Percentiles rank a stretch among this genome's conserved stretches.
Conservation (phyloP, 139 green algal genomes). For the Picochlorum sp. region DNA sequence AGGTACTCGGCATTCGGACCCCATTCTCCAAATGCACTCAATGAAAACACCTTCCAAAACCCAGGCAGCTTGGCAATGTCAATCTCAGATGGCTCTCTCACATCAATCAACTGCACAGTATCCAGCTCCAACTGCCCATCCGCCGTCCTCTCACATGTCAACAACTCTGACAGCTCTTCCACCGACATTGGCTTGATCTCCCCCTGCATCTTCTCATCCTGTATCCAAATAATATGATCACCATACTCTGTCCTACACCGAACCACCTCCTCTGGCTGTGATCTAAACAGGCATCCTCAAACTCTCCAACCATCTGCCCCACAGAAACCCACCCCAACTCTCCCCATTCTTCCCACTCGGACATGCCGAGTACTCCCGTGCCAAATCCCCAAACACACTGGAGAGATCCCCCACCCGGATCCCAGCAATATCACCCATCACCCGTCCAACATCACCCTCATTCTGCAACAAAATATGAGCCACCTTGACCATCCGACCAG, state of each 20-base stretch:
- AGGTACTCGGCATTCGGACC: conserved; percentile 13
- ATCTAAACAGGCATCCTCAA: conserved; percentile 2
- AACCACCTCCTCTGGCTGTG: not conserved
- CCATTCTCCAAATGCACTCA: conserved; percentile 9
- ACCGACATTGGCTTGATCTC: not conserved
- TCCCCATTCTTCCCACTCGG: not conserved
- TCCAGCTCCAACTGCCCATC: not conserved
- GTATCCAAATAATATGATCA: conserved; percentile 1
- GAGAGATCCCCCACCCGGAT: not conserved
- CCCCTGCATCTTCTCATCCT: not conserved
- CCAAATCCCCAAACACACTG: conserved; percentile 1
- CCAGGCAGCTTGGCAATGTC: not conserved
- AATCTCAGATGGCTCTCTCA: conserved; percentile 17
- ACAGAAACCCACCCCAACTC: conserved; percentile 12
- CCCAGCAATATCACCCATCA: not conserved
- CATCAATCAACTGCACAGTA: conserved; percentile 34
- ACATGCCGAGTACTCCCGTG: not conserved
- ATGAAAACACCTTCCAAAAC: conserved; percentile 3
- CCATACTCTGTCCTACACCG: conserved; percentile 9
- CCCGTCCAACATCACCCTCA: not conserved
- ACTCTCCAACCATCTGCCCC: conserved; percentile 7
- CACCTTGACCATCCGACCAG: conserved; percentile 2
- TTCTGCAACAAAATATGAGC: conserved; percentile 7
- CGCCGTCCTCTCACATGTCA: not conserved
- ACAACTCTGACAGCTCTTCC: conserved; percentile 1